A percentile compares a stretch with the other conserved stretches of the same genome.
Evolutionary conservation across 2,329 filamentous ascomycete genomes (phyloP).

Genomic region (Ceratocystis eucalypticola): DNA sequence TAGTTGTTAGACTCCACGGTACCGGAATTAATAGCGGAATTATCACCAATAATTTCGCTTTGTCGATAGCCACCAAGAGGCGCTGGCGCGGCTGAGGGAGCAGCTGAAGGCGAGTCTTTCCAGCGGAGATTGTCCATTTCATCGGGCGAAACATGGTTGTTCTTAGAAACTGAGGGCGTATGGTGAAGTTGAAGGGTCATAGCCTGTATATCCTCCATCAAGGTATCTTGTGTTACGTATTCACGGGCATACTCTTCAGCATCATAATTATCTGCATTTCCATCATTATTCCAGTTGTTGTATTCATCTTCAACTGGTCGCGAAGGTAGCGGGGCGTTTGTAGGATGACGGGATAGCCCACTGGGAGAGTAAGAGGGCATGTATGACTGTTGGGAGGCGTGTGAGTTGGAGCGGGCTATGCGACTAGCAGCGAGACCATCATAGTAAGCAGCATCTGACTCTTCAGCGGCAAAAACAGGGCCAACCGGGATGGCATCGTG

Average conservation of each 20-base stretch:
- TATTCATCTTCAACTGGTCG: conserved; percentile 37
- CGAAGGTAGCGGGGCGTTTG: conserved; percentile 45
- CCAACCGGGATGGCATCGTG: conserved; percentile 32
- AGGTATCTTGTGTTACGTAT: conserved; percentile 35
- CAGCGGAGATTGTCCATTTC: conserved; percentile 36
- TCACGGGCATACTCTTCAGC: conserved; percentile 28
- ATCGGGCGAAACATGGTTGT: conserved; percentile 32
- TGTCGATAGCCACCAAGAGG: not conserved
- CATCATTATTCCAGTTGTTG: conserved; percentile 30
- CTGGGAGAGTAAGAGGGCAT: conserved; percentile 28
- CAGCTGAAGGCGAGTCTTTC: conserved; percentile 40
- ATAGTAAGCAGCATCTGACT: conserved; percentile 25
- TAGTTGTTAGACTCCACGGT: not conserved
- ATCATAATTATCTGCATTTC: conserved; percentile 20
- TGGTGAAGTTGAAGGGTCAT: conserved; percentile 23
- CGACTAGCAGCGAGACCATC: conserved; percentile 29
- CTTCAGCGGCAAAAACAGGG: conserved; percentile 34
- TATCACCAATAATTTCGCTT: not conserved
- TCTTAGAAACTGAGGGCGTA: conserved; percentile 33
- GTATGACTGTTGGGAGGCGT: conserved; percentile 32
- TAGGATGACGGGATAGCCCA: conserved; percentile 35
- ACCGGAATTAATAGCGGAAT: not conserved
- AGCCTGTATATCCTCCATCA: conserved; percentile 45
- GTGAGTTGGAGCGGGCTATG: conserved; percentile 37
- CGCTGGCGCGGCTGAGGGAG: conserved; percentile 20